Conservation (phyloP, 2,329 filamentous ascomycete species). For the Sphaerulina musiva region DNA sequence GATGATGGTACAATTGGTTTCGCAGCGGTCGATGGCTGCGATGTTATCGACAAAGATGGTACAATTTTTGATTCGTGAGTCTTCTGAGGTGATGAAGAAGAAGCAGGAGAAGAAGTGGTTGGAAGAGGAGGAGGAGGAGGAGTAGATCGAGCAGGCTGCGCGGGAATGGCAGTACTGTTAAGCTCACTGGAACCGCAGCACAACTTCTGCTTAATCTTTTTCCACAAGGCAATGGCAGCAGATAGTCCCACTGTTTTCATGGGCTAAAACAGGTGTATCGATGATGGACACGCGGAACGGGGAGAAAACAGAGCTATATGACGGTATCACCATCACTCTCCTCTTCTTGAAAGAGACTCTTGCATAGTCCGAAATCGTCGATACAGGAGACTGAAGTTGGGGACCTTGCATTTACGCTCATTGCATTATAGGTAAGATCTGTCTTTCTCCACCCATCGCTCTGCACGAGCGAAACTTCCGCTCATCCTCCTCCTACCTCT, state of each 20-base stretch:
- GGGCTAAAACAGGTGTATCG: neutral
- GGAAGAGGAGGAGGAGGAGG: neutral
- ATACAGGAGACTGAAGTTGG: constrained; percentile 4
- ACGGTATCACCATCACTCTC: neutral
- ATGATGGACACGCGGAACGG: neutral
- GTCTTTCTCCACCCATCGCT: neutral
- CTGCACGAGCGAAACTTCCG: neutral
- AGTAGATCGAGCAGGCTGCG: neutral
- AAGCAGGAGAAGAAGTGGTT: too few relatives aligned
- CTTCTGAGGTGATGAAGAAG: neutral
- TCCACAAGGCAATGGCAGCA: neutral
- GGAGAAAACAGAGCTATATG: neutral
- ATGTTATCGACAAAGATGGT: neutral
- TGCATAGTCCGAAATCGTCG: neutral
- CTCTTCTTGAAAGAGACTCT: neutral
- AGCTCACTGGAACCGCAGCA: constrained; percentile 4
- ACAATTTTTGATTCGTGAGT: neutral
- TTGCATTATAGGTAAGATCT: neutral
- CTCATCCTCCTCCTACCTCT: too few relatives aligned
- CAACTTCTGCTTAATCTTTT: constrained; percentile 6
- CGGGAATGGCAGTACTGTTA: neutral
- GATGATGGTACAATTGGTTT: neutral
- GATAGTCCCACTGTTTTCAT: neutral
- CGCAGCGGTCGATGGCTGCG: neutral
- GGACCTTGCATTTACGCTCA: constrained; percentile 1